A percentile compares a stretch with the other conserved stretches of the same genome.
phyloP scores from a whole-genome alignment of 2,329 filamentous ascomycete species.

The Diaporthe ampelina region DNA sequence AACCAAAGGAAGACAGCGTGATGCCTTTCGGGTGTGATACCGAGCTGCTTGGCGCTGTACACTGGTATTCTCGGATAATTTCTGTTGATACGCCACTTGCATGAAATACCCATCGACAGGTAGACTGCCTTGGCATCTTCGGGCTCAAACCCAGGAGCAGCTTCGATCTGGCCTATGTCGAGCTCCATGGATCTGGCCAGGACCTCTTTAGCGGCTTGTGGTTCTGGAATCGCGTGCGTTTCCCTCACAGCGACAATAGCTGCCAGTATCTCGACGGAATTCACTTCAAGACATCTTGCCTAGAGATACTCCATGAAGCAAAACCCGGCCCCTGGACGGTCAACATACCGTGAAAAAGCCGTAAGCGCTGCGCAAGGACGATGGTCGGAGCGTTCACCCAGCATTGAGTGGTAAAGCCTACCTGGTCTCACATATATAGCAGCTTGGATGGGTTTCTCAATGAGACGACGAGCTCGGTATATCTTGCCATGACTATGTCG shows the following conservation, averaged over 20 bases:
- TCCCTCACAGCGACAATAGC: conserved; percentile 79
- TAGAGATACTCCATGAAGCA: conserved; percentile 79
- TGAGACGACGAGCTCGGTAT: too few species aligned
- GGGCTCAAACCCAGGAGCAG: conserved; percentile 75
- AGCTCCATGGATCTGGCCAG: conserved; percentile 67
- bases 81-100: conserved; percentile 83
- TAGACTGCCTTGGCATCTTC: conserved; percentile 68
- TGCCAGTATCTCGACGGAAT: conserved; percentile 75
- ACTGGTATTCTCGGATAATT: conserved; percentile 88
- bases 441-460: too few species aligned
- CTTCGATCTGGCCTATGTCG: conserved; percentile 53
- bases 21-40: conserved; percentile 84
- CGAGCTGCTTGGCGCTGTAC: conserved; percentile 80
- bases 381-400: neutral
- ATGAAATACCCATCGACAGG: conserved; percentile 82
- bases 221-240: conserved; percentile 70
- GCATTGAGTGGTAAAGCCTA: conserved; percentile 49
- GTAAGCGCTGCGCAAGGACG: neutral
- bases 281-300: conserved; percentile 73
- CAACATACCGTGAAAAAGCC: neutral
- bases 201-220: conserved; percentile 56
- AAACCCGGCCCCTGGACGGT: neutral
- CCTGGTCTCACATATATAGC: neutral
- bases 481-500: neutral
- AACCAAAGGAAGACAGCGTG: conserved; percentile 81